Evolutionary conservation across 805 yeast species (phyloP), one percentile per base, ranked within the genome.

Genomic region (Saccharomycopsis selenospora): DNA sequence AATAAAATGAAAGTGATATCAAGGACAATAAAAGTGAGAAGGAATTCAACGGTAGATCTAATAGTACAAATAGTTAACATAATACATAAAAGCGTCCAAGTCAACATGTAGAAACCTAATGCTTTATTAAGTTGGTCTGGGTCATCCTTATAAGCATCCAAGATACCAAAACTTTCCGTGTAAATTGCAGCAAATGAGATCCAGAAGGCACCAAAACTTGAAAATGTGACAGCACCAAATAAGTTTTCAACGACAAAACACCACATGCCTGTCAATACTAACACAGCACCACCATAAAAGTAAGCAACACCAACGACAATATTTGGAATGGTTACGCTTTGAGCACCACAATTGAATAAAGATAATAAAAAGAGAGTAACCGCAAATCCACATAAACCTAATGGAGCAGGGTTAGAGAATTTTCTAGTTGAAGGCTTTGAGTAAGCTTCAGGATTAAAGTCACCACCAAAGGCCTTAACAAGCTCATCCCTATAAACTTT

Each of bases 381-480:
- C 1, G 84, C 81, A 58, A 80, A 80, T 1, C 75, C 83, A 36
- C 71, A 66, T 42, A 80, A 60, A 5, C 85, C 86, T 36, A 80
- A 63, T 4, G 85, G 83, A 29, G 80, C 80, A 7, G 86, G 84
- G 58, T 80, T 80, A 40, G 76, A 85, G 55, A 79, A 71, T 55
- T 72, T 71, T 56, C 81, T 79, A 6, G 66, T 60, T 11, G 90
- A 74, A 3, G 76, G 72, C 14, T 74, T 70, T 26, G 76, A 57
- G 54, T 65, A 51, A 65, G 82, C 85, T 11, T 33, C 38, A 33
- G 38, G 38, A 10, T 33, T 33, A 20, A 33, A 33, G 17, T 4
- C 73, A 80, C 96, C 96, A 64, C 95, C 96, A 55, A 84, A 84
- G 2, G 91, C 91, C 20, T 65, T 64, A 45, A 69, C 66, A 48